phyloP scores from a whole-genome alignment of 441 rosid species.

The Pelargonium australe region DNA sequence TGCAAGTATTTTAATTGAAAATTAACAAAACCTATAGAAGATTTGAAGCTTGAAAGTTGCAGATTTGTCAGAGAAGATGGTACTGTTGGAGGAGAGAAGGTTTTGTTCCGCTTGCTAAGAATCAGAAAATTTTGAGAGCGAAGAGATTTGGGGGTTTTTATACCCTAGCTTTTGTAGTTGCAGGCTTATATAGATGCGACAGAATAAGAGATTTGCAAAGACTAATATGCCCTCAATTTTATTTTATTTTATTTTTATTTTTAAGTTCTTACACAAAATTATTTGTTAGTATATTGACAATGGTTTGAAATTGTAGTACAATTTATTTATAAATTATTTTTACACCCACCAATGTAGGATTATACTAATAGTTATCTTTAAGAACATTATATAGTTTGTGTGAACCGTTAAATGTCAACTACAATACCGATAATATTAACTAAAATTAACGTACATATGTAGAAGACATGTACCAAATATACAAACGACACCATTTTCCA shows the following conservation, averaged over 20 bases:
- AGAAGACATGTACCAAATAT: no score
- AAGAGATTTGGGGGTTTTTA: conserved; percentile 59
- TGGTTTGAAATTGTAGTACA: no score
- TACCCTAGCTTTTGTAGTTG: conserved; percentile 82
- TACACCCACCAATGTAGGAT: no score
- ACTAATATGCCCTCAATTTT: not conserved
- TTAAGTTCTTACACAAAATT: no score
- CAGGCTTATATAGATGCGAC: conserved; percentile 55
- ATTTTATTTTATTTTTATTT: not conserved
- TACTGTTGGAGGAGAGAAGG: not conserved
- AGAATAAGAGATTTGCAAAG: not conserved
- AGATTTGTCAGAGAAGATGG: not conserved
- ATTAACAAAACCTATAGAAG: not conserved
- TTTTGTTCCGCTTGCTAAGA: not conserved
- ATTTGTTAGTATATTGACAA: no score
- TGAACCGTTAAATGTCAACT: no score
- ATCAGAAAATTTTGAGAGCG: conserved; percentile 38
- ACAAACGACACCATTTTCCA: no score
- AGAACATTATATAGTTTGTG: no score
- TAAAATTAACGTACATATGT: no score
- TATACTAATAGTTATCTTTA: no score
- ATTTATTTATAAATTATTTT: no score
- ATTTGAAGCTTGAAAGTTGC: not conserved
- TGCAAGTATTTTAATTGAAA: not conserved
- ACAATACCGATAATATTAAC: no score